Evolutionary conservation across 768 basidiomycete genomes (phyloP).

Genomic region (Boletales sp.): DNA sequence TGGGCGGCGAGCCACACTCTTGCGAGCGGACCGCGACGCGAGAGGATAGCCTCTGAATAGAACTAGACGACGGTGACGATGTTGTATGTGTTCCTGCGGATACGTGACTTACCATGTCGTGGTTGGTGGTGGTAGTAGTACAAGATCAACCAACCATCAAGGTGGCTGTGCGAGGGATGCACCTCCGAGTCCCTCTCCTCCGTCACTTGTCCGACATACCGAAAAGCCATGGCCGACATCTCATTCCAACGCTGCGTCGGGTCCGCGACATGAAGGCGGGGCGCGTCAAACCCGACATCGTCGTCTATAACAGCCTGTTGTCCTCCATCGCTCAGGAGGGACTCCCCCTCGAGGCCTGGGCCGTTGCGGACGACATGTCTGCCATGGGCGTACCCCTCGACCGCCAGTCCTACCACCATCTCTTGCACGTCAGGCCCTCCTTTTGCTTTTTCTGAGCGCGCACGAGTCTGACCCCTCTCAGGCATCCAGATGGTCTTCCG

Average conservation of each 20-base stretch:
- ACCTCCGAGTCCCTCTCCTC: constrained; percentile 1
- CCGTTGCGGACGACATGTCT: constrained; percentile 68
- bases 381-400: constrained; percentile 47
- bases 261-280: constrained; percentile 57
- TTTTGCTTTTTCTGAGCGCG: background rate
- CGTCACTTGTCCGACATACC: constrained; percentile 10
- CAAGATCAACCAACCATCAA: constrained; percentile 10
- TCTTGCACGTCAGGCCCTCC: constrained; percentile 51
- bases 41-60: constrained; percentile 91
- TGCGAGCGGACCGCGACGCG: constrained; percentile 89
- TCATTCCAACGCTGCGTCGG: constrained; percentile 40
- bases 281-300: constrained; percentile 48
- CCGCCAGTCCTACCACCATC: constrained; percentile 50
- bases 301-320: constrained; percentile 58
- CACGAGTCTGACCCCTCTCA: constrained; percentile 23
- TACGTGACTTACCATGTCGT: constrained; percentile 21
- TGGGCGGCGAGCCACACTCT: constrained; percentile 99
- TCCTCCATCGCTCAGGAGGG: constrained; percentile 42
- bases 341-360: constrained; percentile 52
- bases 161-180: constrained; percentile 28
- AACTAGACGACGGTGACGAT: constrained; percentile 46
- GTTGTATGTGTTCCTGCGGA: background rate
- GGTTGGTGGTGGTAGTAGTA: constrained; percentile 9
- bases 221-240: too few species aligned
- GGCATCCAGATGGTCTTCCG: constrained; percentile 42